These are phyloP conservation scores for Bacidia gigantensis DNA, from an alignment of 495 filamentous ascomycete species.

Conservation along the genomic window DNA sequence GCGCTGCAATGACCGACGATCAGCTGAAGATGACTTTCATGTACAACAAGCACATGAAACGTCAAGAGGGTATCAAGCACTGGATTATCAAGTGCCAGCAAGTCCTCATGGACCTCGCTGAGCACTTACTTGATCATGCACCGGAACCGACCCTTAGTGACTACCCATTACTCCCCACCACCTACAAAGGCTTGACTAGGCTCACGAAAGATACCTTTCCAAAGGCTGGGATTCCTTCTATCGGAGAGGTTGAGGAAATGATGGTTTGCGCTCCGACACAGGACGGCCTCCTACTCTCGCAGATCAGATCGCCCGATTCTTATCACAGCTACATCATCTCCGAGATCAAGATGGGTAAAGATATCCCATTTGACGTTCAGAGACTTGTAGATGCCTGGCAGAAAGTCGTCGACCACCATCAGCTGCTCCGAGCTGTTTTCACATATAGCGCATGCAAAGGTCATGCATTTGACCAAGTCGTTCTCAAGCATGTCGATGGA, in stretches of 20 bases:
- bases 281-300: slow-evolving; percentile 51
- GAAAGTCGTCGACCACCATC: slow-evolving; percentile 38
- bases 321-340: slow-evolving; percentile 37
- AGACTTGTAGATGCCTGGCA: slow-evolving; percentile 38
- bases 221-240: slow-evolving; percentile 31
- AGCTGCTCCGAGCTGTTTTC: slow-evolving; percentile 42
- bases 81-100: slow-evolving; percentile 51
- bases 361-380: slow-evolving; percentile 24
- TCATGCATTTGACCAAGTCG: slow-evolving; percentile 41
- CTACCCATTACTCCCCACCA: slow-evolving; percentile 50
- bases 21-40: slow-evolving; percentile 46
- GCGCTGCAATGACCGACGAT: slow-evolving; percentile 43
- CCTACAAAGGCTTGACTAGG: slow-evolving; percentile 33
- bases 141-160: slow-evolving; percentile 48
- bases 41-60: slow-evolving; percentile 45
- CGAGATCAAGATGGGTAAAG: slow-evolving; percentile 25
- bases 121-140: slow-evolving; percentile 30
- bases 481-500: slow-evolving; percentile 29
- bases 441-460: slow-evolving; percentile 37
- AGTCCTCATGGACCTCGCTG: slow-evolving; percentile 41
- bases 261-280: slow-evolving; percentile 56
- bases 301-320: slow-evolving; percentile 34
- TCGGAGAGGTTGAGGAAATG: slow-evolving; percentile 39
- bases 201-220: slow-evolving; percentile 32
- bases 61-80: slow-evolving; percentile 37